A percentile compares a stretch with the other conserved stretches of the same genome.
These are phyloP conservation scores for Artemisia annua DNA, from an alignment of 129 eudicot genomes.

Conservation along the genomic window DNA sequence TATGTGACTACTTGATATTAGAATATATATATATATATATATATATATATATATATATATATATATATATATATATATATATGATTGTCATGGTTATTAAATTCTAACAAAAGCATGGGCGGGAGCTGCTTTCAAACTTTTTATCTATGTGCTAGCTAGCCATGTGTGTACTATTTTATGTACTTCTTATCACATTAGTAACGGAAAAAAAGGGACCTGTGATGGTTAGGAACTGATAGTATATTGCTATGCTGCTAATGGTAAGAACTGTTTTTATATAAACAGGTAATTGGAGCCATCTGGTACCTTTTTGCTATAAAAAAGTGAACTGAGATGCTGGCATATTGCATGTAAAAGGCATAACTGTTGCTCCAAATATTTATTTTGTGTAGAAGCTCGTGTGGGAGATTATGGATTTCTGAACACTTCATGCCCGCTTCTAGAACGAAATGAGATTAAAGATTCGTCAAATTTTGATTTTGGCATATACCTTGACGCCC, in stretches of 20 bases:
- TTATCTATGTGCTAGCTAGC: conserved; percentile 79
- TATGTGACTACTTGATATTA: too few species aligned
- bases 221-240: too few species aligned
- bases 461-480: conserved; percentile 50
- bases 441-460: conserved; percentile 41
- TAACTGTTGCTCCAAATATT: conserved; percentile 13
- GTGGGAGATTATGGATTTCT: conserved; percentile 24
- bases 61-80: too few species aligned
- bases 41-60: too few species aligned
- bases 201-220: too few species aligned
- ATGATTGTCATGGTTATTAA: too few species aligned
- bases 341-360: conserved; percentile 33
- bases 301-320: conserved; percentile 78
- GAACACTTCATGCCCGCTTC: conserved; percentile 45
- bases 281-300: conserved; percentile 68
- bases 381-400: conserved; percentile 42
- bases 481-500: conserved; percentile 77
- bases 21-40: too few species aligned
- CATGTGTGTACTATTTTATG: conserved; percentile 33
- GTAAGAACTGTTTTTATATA: too few species aligned
- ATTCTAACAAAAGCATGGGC: too few species aligned
- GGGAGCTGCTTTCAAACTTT: conserved; percentile 58
- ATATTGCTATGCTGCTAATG: too few species aligned
- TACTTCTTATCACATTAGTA: too few species aligned
- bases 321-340: conserved; percentile 69